A percentile compares a stretch with the other conserved stretches of the same genome.
phyloP scores from a whole-genome alignment of 164 flowering plant species.

The Houttuynia cordata region DNA sequence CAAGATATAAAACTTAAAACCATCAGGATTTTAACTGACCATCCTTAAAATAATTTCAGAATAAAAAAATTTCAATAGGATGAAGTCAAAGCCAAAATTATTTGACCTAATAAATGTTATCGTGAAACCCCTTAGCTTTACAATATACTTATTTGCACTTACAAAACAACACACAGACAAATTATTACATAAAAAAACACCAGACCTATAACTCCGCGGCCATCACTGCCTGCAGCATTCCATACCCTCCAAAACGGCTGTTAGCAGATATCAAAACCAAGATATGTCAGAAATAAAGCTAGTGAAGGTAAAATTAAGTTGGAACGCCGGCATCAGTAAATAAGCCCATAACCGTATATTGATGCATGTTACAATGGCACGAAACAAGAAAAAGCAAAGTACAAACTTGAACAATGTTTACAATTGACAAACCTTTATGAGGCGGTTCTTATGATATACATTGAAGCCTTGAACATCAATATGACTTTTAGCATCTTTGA shows the following conservation, averaged over 20 bases:
- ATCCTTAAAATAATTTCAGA: too few relatives aligned
- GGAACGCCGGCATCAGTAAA: background rate
- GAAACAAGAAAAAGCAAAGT: too few relatives aligned
- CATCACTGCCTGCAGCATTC: conserved; percentile 94
- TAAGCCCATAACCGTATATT: too few relatives aligned
- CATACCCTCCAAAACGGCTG: conserved; percentile 99
- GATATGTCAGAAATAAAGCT: background rate
- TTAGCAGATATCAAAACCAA: conserved; percentile 1
- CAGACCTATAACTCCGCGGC: conserved; percentile 78
- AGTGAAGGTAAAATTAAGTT: background rate
- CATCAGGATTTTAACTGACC: too few relatives aligned
- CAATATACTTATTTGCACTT: too few relatives aligned
- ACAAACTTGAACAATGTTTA: background rate
- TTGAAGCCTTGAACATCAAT: conserved; percentile 95
- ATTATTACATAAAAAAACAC: conserved; percentile 27
- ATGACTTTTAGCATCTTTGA: conserved; percentile 83
- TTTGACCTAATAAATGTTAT: too few relatives aligned
- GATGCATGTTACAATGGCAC: too few relatives aligned
- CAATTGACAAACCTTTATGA: conserved; percentile 56
- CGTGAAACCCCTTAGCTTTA: too few relatives aligned
- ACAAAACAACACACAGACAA: too few relatives aligned
- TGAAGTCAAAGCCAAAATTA: too few relatives aligned
- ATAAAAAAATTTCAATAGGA: too few relatives aligned
- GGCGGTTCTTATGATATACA: conserved; percentile 95
- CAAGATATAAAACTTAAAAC: too few relatives aligned